A percentile compares a stretch with the other conserved stretches of the same genome.
Conservation (phyloP, 2,329 filamentous ascomycete species). For the Thermochaetoides dissita region DNA sequence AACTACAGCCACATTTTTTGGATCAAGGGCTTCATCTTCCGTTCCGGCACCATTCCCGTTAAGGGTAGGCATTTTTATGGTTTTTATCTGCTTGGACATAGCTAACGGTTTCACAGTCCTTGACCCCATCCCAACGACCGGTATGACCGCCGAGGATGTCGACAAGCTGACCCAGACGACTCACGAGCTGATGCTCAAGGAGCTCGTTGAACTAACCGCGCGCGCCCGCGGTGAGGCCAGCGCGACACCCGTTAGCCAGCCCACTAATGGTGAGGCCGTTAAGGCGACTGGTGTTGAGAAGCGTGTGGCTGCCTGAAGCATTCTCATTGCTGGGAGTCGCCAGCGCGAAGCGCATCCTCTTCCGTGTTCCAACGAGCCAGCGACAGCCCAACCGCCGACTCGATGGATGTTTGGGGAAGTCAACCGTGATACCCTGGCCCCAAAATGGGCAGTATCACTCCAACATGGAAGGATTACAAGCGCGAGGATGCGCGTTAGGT, state of each 20-base stretch:
- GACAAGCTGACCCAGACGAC: conserved; percentile 56
- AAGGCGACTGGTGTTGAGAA: conserved; percentile 21
- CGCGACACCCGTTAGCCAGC: conserved; percentile 10
- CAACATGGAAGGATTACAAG: too few relatives aligned
- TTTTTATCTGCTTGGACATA: conserved; percentile 2
- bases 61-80: conserved; percentile 41
- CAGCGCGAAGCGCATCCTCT: too few relatives aligned
- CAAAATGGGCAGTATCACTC: too few relatives aligned
- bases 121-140: conserved; percentile 63
- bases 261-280: conserved; percentile 18
- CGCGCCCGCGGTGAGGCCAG: conserved; percentile 31
- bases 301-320: conserved; percentile 11
- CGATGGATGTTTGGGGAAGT: too few relatives aligned
- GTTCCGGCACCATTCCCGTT: conserved; percentile 55
- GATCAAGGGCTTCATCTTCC: conserved; percentile 50
- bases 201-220: conserved; percentile 40
- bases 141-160: conserved; percentile 61
- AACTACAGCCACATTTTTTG: conserved; percentile 66
- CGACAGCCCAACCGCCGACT: too few relatives aligned
- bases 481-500: too few relatives aligned
- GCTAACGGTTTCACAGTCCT: conserved; percentile 41
- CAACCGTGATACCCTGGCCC: too few relatives aligned
- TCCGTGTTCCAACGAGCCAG: too few relatives aligned
- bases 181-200: conserved; percentile 61
- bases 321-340: not conserved